Evolutionary conservation across 2,329 filamentous ascomycete genomes (phyloP), one percentile per base, ranked within the genome.

Genomic region (Anisogramma anomala): DNA sequence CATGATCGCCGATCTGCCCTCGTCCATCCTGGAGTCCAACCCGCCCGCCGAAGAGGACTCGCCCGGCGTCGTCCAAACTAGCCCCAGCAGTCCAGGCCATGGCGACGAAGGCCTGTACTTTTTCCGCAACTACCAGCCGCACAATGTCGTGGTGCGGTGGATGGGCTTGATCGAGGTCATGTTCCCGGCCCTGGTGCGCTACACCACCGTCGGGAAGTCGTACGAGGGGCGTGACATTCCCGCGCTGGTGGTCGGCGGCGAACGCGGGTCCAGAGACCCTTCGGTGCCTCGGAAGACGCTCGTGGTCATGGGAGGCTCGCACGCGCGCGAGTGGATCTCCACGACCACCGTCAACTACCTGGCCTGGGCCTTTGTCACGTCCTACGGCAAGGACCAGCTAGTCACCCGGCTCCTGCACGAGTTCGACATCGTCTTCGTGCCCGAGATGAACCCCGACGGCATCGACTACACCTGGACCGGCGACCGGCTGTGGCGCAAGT

Each of bases 281-380:
- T 55, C 59, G 3, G 53, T 56, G 10, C 69, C 67, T 4, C 76
- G 84, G 36, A 85, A 85, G 58, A 89, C 84, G 0, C 77, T 94
- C 42, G 67, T 94, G 37, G 68, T 98, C 15, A 79, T 79, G 3
- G 91, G 86, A 40, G 89, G 89, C 36, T 71, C 84, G n/a, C 91
- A 96, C 59, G 89, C 88, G 3, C 77, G 91, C 27, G 91, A 98
- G 67, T 98, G 91, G 91, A 94, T 98, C 50, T 85, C 86, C 34
- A 87, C 82, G 1, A 91, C 82, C 53, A 94, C 87, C 0, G 85
- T 93, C 39, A 93, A 82, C 53, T 96, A 94, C 53, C 66, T 94
- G 22, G 86, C 89, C 8, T 94, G 91, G 74, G 84, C 77, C 13
- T 71, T 96, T 35, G 84, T 94, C 53, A 88, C 83, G 1, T 75